Base-by-base conservation (phyloP, 2,329 filamentous ascomycete genomes). In the Whalleya microplaca region DNA sequence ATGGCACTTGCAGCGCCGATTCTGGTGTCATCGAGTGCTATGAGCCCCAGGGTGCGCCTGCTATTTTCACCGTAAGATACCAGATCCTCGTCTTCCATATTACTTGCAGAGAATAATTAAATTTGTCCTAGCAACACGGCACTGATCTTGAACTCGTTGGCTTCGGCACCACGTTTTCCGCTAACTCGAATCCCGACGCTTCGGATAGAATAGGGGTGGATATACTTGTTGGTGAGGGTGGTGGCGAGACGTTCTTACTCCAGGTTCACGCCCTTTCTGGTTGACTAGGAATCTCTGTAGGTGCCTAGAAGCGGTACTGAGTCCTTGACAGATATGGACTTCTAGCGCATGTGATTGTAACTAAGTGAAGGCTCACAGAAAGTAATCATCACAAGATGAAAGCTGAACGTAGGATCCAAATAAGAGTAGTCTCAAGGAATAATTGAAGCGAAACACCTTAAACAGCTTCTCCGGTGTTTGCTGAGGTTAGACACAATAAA, bases 171-270 rank as follows among this genome's bases (percentile, higher is more conserved):
- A 41, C 49, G 18, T 56, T 52, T 29, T 51, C 45, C 7, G 48
- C 52, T 19, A 42, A 45, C 50, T 45, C 50, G 47, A 51, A 48
- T 12, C 41, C 45, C 16, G 41, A 29, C 37, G 27, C 43, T 21
- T 20, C 12, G 19, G 47, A 50, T 19, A 45, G 19, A 18, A 32
- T n/a, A n/a, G 41, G 52, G 2, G 41, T 47, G n/a, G 20, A 54
- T 18, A 49, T 51, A 21, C 48, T 54, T 21, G 41, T 48, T 9
- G 50, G 53, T n/a, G 46, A 47, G 20, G 47, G 49, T 21, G 47
- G 53, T n/a, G 48, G 21, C 40, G 46, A 48, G 53, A 29, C 27
- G n/a, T 48, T 59, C 29, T 54, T 44, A 40, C 47, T 56, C 43
- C 29, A 50, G n/a, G 48, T 53, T 16, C 45, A 43, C 19, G 23